Evolutionary conservation across 1,284 basidiomycete genomes (phyloP).

Genomic region (Tylopilus sp.): DNA sequence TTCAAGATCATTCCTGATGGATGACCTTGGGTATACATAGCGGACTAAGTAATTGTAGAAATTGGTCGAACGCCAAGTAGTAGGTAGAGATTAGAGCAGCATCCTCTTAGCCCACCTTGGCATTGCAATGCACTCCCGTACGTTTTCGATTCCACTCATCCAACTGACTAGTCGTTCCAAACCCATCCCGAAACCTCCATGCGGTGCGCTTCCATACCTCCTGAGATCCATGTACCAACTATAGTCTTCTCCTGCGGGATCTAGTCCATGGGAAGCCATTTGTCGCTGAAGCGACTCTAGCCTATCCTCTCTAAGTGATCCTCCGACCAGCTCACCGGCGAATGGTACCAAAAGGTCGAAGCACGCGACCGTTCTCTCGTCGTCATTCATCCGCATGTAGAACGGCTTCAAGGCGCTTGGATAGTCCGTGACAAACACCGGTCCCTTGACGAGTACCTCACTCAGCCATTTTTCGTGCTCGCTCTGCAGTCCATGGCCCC

Average conservation of each 20-base stretch:
- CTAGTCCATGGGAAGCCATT: slow-evolving; percentile 50
- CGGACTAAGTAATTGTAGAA: neutral
- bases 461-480: slow-evolving; percentile 95
- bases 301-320: slow-evolving; percentile 87
- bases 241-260: slow-evolving; percentile 51
- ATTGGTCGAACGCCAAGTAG: neutral
- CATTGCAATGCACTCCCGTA: slow-evolving; percentile 87
- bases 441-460: slow-evolving; percentile 59
- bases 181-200: slow-evolving; percentile 92
- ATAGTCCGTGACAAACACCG: slow-evolving; percentile 92
- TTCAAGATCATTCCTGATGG: neutral
- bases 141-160: slow-evolving; percentile 80
- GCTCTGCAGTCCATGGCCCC: slow-evolving; percentile 74
- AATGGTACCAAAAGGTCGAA: slow-evolving; percentile 91
- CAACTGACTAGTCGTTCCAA: slow-evolving; percentile 86
- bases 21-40: neutral
- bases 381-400: slow-evolving; percentile 81
- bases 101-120: slow-evolving; percentile 84
- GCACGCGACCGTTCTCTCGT: slow-evolving; percentile 72
- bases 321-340: slow-evolving; percentile 89
- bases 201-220: slow-evolving; percentile 77
- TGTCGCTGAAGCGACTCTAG: slow-evolving; percentile 50
- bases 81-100: slow-evolving; percentile 44
- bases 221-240: slow-evolving; percentile 86
- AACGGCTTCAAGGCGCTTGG: slow-evolving; percentile 85